phyloP scores from a whole-genome alignment of 257 asterid genomes.

The Lycium barbarum region DNA sequence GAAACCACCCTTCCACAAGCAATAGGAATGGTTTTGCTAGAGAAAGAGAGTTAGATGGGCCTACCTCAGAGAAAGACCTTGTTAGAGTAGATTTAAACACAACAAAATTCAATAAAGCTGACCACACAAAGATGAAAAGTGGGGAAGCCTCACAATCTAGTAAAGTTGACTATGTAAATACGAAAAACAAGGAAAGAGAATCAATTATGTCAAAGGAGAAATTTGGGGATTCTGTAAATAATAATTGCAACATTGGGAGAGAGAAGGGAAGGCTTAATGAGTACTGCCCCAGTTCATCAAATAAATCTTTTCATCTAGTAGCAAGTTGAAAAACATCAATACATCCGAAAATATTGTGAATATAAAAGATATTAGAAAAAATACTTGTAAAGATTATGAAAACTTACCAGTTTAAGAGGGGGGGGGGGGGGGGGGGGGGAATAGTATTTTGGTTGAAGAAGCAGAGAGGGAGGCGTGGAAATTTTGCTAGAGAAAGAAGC shows the following conservation, averaged over 20 bases:
- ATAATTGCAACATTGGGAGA: constrained; percentile 50
- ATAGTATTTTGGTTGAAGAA: background rate
- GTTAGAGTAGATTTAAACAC: constrained; percentile 56
- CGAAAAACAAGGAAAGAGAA: constrained; percentile 49
- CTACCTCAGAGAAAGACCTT: constrained; percentile 45
- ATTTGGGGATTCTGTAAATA: constrained; percentile 48
- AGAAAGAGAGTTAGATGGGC: constrained; percentile 42
- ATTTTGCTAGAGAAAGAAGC: background rate
- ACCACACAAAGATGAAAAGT: constrained; percentile 36
- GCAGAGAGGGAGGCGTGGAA: background rate
- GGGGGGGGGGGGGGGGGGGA: too few species aligned
- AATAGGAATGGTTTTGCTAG: constrained; percentile 46
- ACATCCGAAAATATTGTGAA: too few species aligned
- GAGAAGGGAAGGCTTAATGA: constrained; percentile 44
- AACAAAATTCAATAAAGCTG: constrained; percentile 43
- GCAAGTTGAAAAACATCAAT: too few species aligned
- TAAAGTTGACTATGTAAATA: constrained; percentile 45
- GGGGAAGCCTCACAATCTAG: constrained; percentile 42
- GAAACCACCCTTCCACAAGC: constrained; percentile 35
- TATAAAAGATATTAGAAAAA: background rate
- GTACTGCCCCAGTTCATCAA: too few species aligned
- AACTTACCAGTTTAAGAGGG: background rate
- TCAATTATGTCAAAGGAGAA: constrained; percentile 39
- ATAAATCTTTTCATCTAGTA: too few species aligned
- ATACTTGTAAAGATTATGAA: background rate